These are phyloP conservation scores for Candida germanica DNA, from an alignment of 805 yeast genomes.

Conservation along the genomic window DNA sequence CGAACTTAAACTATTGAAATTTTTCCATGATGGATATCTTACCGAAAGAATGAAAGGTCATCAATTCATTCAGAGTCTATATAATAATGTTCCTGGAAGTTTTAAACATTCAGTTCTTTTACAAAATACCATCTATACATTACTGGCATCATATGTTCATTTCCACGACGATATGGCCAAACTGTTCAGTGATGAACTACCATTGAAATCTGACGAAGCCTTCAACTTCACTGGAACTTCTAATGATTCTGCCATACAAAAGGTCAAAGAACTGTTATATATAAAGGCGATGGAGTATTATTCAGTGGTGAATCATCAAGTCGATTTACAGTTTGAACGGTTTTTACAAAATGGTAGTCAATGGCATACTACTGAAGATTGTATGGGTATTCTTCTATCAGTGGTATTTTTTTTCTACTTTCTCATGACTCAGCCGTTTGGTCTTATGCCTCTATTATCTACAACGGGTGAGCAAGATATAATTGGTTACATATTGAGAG, in stretches of 20 bases:
- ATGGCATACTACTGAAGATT: conserved; percentile 8
- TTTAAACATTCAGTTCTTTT: conserved; percentile 6
- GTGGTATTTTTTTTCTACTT: conserved; percentile 22
- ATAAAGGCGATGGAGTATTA: conserved; percentile 23
- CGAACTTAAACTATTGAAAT: conserved; percentile 10
- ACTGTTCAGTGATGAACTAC: neutral
- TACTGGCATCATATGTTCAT: neutral
- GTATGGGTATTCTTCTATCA: conserved; percentile 18
- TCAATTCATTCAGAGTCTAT: conserved; percentile 3
- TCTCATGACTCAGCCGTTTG: conserved; percentile 26
- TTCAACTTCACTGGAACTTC: neutral
- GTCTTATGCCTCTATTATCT: conserved; percentile 22
- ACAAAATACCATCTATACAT: conserved; percentile 1
- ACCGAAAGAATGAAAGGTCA: conserved; percentile 1
- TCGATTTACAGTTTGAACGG: conserved; percentile 10
- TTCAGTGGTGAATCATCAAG: conserved; percentile 14
- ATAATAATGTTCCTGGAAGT: conserved; percentile 4
- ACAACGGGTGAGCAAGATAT: conserved; percentile 19
- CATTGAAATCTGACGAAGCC: neutral
- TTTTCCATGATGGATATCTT: conserved; percentile 8
- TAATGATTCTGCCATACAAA: too few relatives aligned
- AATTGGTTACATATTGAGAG: conserved; percentile 18
- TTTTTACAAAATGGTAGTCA: neutral
- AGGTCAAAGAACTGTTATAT: conserved; percentile 12
- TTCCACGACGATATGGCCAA: neutral